phyloP scores from a whole-genome alignment of 768 basidiomycete species.

The Lactifluus volemus region DNA sequence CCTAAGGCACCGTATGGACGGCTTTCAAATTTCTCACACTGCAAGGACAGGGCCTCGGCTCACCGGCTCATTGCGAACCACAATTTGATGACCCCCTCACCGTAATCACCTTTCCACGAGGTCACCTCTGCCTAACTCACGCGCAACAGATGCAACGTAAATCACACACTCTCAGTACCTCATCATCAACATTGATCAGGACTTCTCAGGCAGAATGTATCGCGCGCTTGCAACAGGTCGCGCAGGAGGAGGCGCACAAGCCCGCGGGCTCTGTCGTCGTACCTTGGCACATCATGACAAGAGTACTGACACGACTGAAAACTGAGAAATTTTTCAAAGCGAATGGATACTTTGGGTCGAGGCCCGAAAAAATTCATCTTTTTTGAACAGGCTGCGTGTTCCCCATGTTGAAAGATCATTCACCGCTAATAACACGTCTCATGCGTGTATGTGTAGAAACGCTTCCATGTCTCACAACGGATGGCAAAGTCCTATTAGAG shows the following conservation, averaged over 20 bases:
- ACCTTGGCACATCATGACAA: constrained; percentile 99
- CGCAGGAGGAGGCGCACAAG: constrained; percentile 46
- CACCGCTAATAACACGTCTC: not conserved
- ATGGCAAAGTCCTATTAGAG: constrained; percentile 89
- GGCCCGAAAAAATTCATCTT: constrained; percentile 74
- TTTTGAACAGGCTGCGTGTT: constrained; percentile 84
- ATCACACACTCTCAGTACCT: too few relatives aligned
- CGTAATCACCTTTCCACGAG: too few relatives aligned
- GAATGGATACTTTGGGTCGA: constrained; percentile 75
- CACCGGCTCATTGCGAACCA: too few relatives aligned
- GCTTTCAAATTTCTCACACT: too few relatives aligned
- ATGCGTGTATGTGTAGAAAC: constrained; percentile 48
- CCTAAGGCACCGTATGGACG: too few relatives aligned
- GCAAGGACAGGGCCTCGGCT: too few relatives aligned
- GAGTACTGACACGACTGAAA: constrained; percentile 82
- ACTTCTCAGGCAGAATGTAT: constrained; percentile 82
- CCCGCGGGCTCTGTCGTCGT: constrained; percentile 57
- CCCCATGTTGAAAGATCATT: not conserved
- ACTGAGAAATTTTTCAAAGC: constrained; percentile 80
- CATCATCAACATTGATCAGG: too few relatives aligned
- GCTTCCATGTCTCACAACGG: constrained; percentile 87
- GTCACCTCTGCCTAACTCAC: too few relatives aligned
- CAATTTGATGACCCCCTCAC: too few relatives aligned
- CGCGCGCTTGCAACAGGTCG: constrained; percentile 68
- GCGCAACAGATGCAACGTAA: too few relatives aligned